Conservation (phyloP, 2,329 filamentous ascomycete species). For the Ceratocystis variospora region DNA sequence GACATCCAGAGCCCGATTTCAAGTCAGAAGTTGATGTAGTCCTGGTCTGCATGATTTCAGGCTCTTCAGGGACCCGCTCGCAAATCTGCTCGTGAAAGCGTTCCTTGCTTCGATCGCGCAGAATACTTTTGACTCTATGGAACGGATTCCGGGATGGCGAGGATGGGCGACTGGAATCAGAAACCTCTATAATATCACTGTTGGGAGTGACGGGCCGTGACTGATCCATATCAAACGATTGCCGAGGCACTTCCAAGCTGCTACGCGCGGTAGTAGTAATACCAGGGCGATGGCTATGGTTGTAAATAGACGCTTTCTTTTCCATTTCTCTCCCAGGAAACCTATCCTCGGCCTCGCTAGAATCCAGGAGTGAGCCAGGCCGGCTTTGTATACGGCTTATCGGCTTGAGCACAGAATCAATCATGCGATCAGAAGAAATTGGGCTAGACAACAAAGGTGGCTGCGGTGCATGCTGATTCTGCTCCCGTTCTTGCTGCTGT, state of each 20-base stretch:
- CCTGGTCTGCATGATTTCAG: not conserved
- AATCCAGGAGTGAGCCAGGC: constrained; percentile 29
- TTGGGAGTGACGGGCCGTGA: constrained; percentile 6
- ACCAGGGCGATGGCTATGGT: constrained; percentile 29
- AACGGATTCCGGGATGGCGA: constrained; percentile 51
- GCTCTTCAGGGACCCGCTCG: constrained; percentile 13
- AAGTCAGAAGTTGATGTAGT: constrained; percentile 12
- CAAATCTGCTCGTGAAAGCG: constrained; percentile 11
- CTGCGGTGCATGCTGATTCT: not conserved
- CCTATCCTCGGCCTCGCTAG: constrained; percentile 26
- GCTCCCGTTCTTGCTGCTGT: constrained; percentile 6
- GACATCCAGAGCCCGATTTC: not conserved
- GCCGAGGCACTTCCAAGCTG: constrained; percentile 20
- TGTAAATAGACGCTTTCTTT: constrained; percentile 8
- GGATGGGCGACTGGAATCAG: constrained; percentile 40
- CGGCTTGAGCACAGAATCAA: constrained; percentile 22
- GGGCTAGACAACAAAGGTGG: not conserved
- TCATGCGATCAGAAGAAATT: not conserved
- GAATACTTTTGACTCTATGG: constrained; percentile 41
- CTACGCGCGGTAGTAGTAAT: not conserved
- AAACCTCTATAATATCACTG: constrained; percentile 6
- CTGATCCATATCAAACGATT: constrained; percentile 9
- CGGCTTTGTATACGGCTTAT: constrained; percentile 27
- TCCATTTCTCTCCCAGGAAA: constrained; percentile 26
- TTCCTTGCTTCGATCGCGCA: constrained; percentile 31